Conservation (phyloP, 2,329 filamentous ascomycete species). For the Phaeomoniella chlamydospora region DNA sequence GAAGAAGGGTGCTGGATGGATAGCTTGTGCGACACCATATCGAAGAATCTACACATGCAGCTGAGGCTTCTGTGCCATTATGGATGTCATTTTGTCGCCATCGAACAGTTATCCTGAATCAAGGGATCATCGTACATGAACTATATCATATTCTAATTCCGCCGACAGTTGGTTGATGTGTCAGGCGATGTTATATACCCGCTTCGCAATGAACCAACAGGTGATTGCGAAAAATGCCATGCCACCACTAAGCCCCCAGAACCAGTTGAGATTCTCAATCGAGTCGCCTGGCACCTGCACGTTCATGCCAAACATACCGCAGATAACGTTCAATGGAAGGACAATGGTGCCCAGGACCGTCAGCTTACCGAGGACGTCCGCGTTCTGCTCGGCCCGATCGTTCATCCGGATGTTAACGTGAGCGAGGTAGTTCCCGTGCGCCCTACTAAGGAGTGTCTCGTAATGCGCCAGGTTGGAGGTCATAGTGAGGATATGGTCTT, state of each 20-base stretch:
- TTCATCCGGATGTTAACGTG: slow-evolving; percentile 99
- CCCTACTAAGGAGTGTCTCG: slow-evolving; percentile 86
- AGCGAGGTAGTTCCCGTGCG: slow-evolving; percentile 94
- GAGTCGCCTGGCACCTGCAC: slow-evolving; percentile 89
- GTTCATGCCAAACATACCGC: slow-evolving; percentile 85
- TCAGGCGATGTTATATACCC: slow-evolving; percentile 70
- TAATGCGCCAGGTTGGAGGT: slow-evolving; percentile 91
- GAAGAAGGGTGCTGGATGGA: too few species aligned
- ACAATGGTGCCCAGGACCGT: slow-evolving; percentile 96
- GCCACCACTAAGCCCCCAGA: slow-evolving; percentile 57
- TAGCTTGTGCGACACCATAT: too few species aligned
- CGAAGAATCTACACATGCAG: too few species aligned
- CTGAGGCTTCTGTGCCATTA: too few species aligned
- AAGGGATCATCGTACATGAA: too few species aligned
- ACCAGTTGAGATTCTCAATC: slow-evolving; percentile 63
- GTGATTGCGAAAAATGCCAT: slow-evolving; percentile 63
- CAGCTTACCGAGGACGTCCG: slow-evolving; percentile 84
- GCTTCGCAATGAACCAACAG: slow-evolving; percentile 72
- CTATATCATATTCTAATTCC: too few species aligned
- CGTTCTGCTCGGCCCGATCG: slow-evolving; percentile 88
- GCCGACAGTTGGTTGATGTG: too few species aligned
- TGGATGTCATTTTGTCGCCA: too few species aligned
- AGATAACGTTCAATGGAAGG: slow-evolving; percentile 97
- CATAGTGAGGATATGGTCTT: slow-evolving; percentile 99
- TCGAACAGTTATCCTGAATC: too few species aligned